These are phyloP conservation scores for Pseudevernia furfuracea DNA, from an alignment of 495 filamentous ascomycete genomes.

Conservation along the genomic window DNA sequence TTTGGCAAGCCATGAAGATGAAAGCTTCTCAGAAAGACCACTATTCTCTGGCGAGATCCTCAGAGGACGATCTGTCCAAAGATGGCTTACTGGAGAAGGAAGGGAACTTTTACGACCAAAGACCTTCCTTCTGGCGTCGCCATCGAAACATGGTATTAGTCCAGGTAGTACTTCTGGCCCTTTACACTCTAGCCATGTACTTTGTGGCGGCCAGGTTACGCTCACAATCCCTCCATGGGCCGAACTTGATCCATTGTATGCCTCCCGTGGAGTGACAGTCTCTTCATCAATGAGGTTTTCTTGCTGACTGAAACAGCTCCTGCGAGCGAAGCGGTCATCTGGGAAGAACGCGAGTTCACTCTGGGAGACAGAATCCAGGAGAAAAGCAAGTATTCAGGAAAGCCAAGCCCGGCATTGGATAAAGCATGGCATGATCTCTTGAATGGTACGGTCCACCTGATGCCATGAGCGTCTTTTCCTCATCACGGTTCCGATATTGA, in stretches of 20 bases:
- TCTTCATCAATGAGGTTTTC: neutral
- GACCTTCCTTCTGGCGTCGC: slow-evolving; percentile 1
- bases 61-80: slow-evolving; percentile 1
- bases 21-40: neutral
- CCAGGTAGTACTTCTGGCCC: neutral
- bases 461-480: neutral
- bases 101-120: neutral
- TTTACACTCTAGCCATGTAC: neutral
- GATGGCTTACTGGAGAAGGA: neutral
- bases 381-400: slow-evolving; percentile 13
- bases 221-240: slow-evolving; percentile 2
- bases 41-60: neutral
- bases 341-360: slow-evolving; percentile 9
- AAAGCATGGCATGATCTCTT: slow-evolving; percentile 18
- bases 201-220: slow-evolving; percentile 1
- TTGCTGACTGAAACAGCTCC: slow-evolving; percentile 11
- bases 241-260: slow-evolving; percentile 6
- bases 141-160: neutral
- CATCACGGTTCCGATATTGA: neutral
- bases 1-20: slow-evolving; percentile 3
- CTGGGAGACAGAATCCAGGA: slow-evolving; percentile 11
- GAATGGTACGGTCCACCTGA: neutral
- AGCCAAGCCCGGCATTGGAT: slow-evolving; percentile 10
- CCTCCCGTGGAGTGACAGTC: neutral
- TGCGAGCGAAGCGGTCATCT: neutral